These are phyloP conservation scores for Boletus subcaerulescens DNA, from an alignment of 768 basidiomycete species.

Conservation along the genomic window DNA sequence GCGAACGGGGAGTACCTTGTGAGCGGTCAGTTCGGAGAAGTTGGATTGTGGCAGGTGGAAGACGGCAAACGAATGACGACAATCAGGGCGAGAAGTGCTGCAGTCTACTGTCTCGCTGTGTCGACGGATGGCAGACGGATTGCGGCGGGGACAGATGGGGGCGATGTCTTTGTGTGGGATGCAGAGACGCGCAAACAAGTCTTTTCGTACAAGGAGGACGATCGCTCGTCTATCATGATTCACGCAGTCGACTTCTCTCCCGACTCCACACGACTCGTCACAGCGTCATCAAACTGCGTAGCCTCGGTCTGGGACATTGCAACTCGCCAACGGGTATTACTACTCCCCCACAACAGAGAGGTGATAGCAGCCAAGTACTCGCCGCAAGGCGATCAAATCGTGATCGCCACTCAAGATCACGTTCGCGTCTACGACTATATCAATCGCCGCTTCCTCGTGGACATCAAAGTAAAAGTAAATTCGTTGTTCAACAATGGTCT, in stretches of 20 bases:
- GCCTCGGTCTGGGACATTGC: neutral
- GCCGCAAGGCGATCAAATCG: neutral
- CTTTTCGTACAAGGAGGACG: neutral
- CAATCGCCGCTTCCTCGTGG: neutral
- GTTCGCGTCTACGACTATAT: neutral
- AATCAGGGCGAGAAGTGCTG: neutral
- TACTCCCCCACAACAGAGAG: neutral
- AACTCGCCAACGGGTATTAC: neutral
- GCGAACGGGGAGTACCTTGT: neutral
- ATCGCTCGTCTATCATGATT: too few species aligned
- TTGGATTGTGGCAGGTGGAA: neutral
- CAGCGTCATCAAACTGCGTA: neutral
- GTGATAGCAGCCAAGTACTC: neutral
- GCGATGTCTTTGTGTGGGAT: neutral
- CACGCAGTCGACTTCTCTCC: constrained; percentile 1
- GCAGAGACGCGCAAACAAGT: neutral
- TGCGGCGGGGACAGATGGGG: neutral
- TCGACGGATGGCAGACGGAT: neutral
- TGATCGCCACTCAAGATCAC: neutral
- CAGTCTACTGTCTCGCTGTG: neutral
- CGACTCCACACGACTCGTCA: neutral
- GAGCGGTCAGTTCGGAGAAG: neutral
- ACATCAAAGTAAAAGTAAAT: neutral
- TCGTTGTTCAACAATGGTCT: neutral
- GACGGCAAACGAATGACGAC: neutral